phyloP scores from a whole-genome alignment of 768 basidiomycete genomes.

The Mycena olivaceomarginata region DNA sequence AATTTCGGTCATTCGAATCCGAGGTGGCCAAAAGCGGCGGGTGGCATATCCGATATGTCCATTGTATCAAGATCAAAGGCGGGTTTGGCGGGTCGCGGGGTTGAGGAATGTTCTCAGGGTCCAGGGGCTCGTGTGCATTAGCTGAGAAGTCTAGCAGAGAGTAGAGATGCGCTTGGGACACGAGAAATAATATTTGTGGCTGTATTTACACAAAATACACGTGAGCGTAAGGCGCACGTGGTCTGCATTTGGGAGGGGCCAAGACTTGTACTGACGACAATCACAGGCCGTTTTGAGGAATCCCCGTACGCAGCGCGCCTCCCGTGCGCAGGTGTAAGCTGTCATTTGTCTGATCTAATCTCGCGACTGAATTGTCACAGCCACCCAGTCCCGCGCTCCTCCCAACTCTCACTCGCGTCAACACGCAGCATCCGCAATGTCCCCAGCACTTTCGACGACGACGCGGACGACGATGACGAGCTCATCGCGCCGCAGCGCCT shows the following conservation, averaged over 20 bases:
- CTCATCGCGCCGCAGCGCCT: conserved; percentile 73
- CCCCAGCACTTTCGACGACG: conserved; percentile 38
- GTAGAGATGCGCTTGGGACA: too few relatives aligned
- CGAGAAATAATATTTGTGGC: too few relatives aligned
- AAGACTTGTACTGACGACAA: conserved; percentile 16
- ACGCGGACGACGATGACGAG: conserved; percentile 61
- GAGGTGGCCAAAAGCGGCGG: not conserved
- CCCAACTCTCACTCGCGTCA: conserved; percentile 21
- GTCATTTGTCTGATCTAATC: not conserved
- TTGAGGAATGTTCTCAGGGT: too few relatives aligned
- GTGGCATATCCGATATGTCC: conserved; percentile 15
- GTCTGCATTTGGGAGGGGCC: too few relatives aligned
- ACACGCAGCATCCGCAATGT: not conserved
- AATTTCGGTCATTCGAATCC: conserved; percentile 5
- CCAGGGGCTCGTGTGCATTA: too few relatives aligned
- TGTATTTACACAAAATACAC: too few relatives aligned
- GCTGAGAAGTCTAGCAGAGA: too few relatives aligned
- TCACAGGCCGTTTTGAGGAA: conserved; percentile 80
- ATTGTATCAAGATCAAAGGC: not conserved
- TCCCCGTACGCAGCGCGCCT: conserved; percentile 73
- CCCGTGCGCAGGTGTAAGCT: conserved; percentile 69
- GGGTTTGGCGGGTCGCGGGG: too few relatives aligned
- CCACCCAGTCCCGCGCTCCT: conserved; percentile 48
- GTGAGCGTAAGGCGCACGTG: too few relatives aligned
- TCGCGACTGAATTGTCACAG: conserved; percentile 18